Evolutionary conservation across 257 asterid genomes (phyloP), one percentile per base, ranked within the genome.

Genomic region (Capsicum rhomboideum): DNA sequence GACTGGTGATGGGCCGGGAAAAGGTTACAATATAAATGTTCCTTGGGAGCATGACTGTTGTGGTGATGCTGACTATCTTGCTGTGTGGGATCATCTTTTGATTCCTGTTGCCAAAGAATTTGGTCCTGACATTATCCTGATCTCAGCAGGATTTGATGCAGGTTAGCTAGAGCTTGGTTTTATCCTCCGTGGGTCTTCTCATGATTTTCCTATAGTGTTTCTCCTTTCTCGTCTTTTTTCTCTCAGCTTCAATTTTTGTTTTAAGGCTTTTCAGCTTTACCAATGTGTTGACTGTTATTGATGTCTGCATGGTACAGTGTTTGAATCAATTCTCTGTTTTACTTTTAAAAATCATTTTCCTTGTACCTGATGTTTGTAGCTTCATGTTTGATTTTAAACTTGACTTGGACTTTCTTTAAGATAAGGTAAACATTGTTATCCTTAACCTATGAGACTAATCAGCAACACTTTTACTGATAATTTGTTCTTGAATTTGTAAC

Each of bases 91-190:
- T 83, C 97, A 96, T 80, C 77, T 95, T 61, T 85, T 95, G 86
- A 85, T 93, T 85, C 99, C 98, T 75, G 96, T 95, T 85, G 97
- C 97, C 66, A 91, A 95, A 92, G 94, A 92, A 61, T 97, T 97
- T 86, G 82, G 90, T 86, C 99, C 99, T 2, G 97, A 97, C 86
- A 69, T 97, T 87, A 88, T 97, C 74, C 58, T 96, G 29, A 82
- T 96, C 85, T 96, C 98, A 58, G 99, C 99, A 23, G 99, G 99
- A 72, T 97, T 93, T 81, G 99, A 97, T 93, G 98, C 99, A 88
- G 99, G 99, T 96, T 84, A 84, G 93, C 84, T 83, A 85, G 55
- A 61, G 31, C 28, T 58, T 77, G 63, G 10, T 77, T 50, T 77
- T 77, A 50, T 77, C 56, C 59, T 49, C 44, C n/a, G 18, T 17